Base-by-base conservation (phyloP, 164 flowering plant genomes). In the Saururus chinensis region DNA sequence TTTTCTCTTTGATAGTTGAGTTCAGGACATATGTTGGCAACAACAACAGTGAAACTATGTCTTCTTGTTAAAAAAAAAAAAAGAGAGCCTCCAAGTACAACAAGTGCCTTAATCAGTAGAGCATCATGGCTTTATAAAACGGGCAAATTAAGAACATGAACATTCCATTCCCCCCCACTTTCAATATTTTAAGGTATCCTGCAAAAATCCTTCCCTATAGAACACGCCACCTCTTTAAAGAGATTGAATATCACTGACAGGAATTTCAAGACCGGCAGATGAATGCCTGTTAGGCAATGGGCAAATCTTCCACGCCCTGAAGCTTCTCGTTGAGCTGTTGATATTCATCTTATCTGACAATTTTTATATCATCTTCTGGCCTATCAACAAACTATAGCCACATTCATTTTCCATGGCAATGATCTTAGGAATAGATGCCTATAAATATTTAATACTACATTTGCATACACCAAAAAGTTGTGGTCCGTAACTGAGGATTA, bases 131-230 rank as follows among this genome's bases (percentile, higher is more conserved):
- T 55, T 55, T 56, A 25, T 7, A 12, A 30, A 19, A 45, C 35
- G 45, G 37, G 60, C 7, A 58, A 58, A 58, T 58, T 30, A 58
- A 58, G 60, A 58, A 58, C 25, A 14, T 58, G 42, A 58, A 37
- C 60, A 58, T 58, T 58, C 60, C 60, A 58, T 53, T 45, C 14
- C 60, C 25, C n/a, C 9, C 60, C 60, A 58, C 60, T 58, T 37
- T 37, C 40, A 30, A 58, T 58, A 58, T 58, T 58, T 58, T 35
- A 58, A 35, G 45, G 60, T 58, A 35, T 37, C 60, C 19, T 45
- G 49, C 21, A n/a, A 37, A 30, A 58, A 58, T 25, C 45, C 12
- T 58, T 35, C 23, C 41, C 14, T 37, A 58, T 25, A 35, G 60
- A 45, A 11, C 60, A 35, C 0, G 60, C 60, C 20, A 58, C 60